Conservation (phyloP, 2,329 filamentous ascomycete species). For the Phyllosticta ampelicida region DNA sequence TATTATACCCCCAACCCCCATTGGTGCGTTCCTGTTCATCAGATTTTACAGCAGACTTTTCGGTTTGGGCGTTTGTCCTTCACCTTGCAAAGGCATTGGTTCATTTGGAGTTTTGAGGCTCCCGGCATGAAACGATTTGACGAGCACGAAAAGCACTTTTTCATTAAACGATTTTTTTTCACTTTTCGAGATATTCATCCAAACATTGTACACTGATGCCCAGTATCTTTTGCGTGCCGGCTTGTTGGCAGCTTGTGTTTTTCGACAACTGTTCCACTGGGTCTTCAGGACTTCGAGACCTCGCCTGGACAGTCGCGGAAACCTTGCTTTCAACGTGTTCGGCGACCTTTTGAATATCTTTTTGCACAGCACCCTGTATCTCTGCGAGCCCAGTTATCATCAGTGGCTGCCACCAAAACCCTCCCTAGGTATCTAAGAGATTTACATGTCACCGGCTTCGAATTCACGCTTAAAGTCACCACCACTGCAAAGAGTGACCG, state of each 20-base stretch:
- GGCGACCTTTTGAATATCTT: no score
- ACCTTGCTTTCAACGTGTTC: no score
- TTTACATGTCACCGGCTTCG: no score
- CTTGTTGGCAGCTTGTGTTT: not conserved
- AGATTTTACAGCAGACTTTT: not conserved
- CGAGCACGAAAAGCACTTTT: not conserved
- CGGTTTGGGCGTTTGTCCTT: not conserved
- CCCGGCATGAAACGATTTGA: not conserved
- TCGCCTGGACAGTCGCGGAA: no score
- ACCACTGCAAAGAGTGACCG: not conserved
- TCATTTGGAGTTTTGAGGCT: not conserved
- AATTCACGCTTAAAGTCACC: not conserved
- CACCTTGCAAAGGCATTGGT: not conserved
- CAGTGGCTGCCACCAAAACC: no score
- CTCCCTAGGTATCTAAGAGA: no score
- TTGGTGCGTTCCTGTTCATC: not conserved
- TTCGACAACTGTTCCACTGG: not conserved
- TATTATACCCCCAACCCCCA: not conserved
- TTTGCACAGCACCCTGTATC: no score
- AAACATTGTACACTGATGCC: not conserved
- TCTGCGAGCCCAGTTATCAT: no score
- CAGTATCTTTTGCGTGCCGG: not conserved
- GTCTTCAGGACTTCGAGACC: no score
- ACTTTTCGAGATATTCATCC: not conserved
- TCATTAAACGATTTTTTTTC: not conserved